Base-by-base conservation (phyloP, 148 eudicot species). In the Amaranthus palmeri region DNA sequence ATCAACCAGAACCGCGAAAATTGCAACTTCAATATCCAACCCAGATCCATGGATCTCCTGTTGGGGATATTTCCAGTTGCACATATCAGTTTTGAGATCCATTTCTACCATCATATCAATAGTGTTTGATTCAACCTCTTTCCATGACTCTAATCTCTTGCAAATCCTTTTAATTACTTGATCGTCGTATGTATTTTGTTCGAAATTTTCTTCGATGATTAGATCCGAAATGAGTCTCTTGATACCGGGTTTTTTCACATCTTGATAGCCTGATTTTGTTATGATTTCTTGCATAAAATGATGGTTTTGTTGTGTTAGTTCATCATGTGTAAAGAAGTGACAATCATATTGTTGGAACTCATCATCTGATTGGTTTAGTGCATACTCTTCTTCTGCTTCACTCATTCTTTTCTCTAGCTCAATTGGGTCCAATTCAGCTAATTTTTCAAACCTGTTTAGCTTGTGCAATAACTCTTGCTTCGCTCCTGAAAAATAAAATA, bases 21-120 rank as follows among this genome's bases (percentile, higher is more conserved):
- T 82, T 0, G 84, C 76, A 40, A 80, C 42, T 77, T 95, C 98
- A 65, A 91, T 72, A 71, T 89, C 89, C 6, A 9, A 74, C 6
- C 85, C 90, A 13, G 76, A 63, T 52, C 84, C 85, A 9, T 61
- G 64, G 51, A 77, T 40, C 54, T 83, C 81, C 73, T 83, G 83
- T 15, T 66, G 46, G 46, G 52, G 76, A 48, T 78, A 85, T 61
- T 83, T 84, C 97, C 98, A 95, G 25, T 69, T 73, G 41, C 70
- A 72, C 2, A 58, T 13, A 17, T 84, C 90, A 42, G 77, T 72
- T 59, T 69, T 83, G 4, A 89, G 76, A 74, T 91, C 98, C 74
- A 81, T 80, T 36, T 76, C 91, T 13, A 91, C 91, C 92, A 91
- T 91, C 97, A 85, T 89, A 65, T 91, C 96, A 10, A 95, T 91